Conservation (phyloP, 495 filamentous ascomycete genomes). For the Penicillium soppii region DNA sequence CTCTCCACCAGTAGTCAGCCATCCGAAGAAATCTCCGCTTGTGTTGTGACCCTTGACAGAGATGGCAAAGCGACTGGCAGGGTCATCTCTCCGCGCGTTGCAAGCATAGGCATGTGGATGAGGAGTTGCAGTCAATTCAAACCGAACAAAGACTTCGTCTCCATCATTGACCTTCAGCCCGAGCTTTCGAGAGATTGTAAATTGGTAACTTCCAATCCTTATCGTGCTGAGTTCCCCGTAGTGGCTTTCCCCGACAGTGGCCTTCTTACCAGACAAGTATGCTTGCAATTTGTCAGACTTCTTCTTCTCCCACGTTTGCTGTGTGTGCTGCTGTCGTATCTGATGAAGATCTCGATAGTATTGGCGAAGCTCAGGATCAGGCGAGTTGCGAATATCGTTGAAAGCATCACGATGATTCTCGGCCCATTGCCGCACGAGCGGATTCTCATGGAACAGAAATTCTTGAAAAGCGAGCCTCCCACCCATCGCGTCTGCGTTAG, state of each 20-base stretch:
- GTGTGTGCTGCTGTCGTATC: neutral
- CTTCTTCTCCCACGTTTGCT: neutral
- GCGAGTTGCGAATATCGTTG: slow-evolving; percentile 3
- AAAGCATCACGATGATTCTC: neutral
- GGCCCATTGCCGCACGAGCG: neutral
- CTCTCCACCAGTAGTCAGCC: neutral
- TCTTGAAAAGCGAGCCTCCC: neutral
- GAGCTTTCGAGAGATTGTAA: slow-evolving; percentile 4
- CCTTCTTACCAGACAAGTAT: neutral
- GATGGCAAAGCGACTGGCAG: slow-evolving; percentile 10
- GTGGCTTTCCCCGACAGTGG: neutral
- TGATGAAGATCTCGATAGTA: neutral
- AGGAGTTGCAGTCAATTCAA: neutral
- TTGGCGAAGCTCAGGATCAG: neutral
- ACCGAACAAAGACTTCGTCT: slow-evolving; percentile 2
- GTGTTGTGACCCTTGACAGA: slow-evolving; percentile 6
- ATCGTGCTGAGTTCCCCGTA: neutral
- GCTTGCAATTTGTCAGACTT: neutral
- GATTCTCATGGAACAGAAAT: neutral
- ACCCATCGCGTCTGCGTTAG: neutral
- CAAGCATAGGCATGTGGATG: slow-evolving; percentile 2
- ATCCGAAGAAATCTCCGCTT: slow-evolving; percentile 10
- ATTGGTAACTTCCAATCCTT: neutral
- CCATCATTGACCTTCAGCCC: neutral
- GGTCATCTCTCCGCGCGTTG: slow-evolving; percentile 2